Evolutionary conservation across 495 filamentous ascomycete genomes (phyloP), one percentile per base, ranked within the genome.

Genomic region (Podospora appendiculata): DNA sequence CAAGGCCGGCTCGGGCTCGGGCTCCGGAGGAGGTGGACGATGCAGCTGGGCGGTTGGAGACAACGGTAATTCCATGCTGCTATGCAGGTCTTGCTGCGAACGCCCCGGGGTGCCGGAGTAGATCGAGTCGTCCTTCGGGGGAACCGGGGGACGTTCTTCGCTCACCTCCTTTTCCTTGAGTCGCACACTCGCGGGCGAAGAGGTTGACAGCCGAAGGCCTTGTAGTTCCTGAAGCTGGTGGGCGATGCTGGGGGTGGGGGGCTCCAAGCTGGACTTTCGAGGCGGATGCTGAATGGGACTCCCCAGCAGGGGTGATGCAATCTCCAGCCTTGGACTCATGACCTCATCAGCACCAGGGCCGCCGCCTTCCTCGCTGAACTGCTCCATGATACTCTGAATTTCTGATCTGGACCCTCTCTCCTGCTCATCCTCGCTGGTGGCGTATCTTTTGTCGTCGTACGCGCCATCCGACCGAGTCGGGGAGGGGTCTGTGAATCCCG

Each of bases 341-440:
- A 90, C 87, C 66, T 89, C 86, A 9, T 89, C 80, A 50, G 82
- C 78, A 32, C 75, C 82, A 10, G 78, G 82, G 10, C 81, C 85
- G 46, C 81, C 80, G 2, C 79, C 79, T 16, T 79, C 80, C 57
- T 86, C 82, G 58, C 82, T 81, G 50, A 89, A 89, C 60, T 85
- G 86, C 55, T 90, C 90, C 85, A 98, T 96, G 55, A 98, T 96
- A 61, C 78, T 95, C 68, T 96, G 89, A 46, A 98, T 96, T 64
- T 96, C 93, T 1, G 85, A 83, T 48, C 83, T 83, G 4, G 89
- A 89, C 32, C 79, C 80, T n/a, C 78, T 80, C 47, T 86, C 82
- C 34, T 75, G 75, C 48, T 80, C 73, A 54, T 79, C 77, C 54
- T 79, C 75, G 48, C 78, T 83, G 25, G 25, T 25, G 46, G 61